phyloP scores from a whole-genome alignment of 1,139 yeast species.

The Diutina siamensis region DNA sequence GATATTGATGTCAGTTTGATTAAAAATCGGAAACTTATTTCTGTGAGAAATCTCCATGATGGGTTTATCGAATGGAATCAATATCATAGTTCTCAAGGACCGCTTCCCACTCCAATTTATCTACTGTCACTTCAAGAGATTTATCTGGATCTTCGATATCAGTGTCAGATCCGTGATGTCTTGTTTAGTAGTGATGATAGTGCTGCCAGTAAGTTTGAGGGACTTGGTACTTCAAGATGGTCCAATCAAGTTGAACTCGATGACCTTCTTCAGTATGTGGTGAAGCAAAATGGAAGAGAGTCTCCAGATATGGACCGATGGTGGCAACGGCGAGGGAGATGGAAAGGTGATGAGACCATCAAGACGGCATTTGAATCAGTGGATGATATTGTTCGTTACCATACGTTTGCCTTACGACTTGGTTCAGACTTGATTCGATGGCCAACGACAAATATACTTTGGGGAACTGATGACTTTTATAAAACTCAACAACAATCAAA shows the following conservation, averaged over 20 bases:
- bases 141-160: constrained; percentile 47
- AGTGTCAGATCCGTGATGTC: constrained; percentile 31
- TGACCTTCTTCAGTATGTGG: constrained; percentile 21
- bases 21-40: constrained; percentile 36
- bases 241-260: constrained; percentile 7
- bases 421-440: neutral
- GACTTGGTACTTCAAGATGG: neutral
- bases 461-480: neutral
- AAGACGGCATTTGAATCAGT: constrained; percentile 23
- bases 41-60: constrained; percentile 38
- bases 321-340: neutral
- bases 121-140: constrained; percentile 50
- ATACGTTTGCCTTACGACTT: neutral
- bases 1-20: constrained; percentile 55
- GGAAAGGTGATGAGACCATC: constrained; percentile 9
- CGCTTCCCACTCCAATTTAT: constrained; percentile 17
- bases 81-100: constrained; percentile 3
- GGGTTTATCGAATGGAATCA: constrained; percentile 26
- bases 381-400: constrained; percentile 12
- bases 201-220: neutral
- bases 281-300: constrained; percentile 16
- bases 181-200: neutral
- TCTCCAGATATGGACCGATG: constrained; percentile 5
- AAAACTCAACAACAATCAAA: neutral
- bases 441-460: neutral